A percentile compares a stretch with the other conserved stretches of the same genome.
phyloP scores from a whole-genome alignment of 345 rosid genomes.

The Arabidopsis arenosa region DNA sequence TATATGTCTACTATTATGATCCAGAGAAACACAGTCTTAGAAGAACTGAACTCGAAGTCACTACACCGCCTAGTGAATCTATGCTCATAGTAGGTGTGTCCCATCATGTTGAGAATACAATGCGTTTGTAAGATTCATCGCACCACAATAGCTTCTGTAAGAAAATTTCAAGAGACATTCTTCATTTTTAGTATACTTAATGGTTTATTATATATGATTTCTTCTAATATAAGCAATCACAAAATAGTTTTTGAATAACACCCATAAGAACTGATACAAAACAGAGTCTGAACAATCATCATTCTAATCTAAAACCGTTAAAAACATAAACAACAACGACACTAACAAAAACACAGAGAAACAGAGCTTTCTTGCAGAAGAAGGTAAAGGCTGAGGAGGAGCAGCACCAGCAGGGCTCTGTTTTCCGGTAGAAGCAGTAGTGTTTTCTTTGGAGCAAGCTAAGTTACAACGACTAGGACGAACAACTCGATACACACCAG shows the following conservation, averaged over 20 bases:
- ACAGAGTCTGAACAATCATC: constrained; percentile 29
- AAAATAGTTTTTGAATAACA: constrained; percentile 5
- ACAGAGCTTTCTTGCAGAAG: constrained; percentile 50
- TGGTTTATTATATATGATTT: background rate
- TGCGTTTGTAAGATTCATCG: too few species aligned
- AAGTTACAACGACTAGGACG: constrained; percentile 87
- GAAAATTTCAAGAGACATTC: too few species aligned
- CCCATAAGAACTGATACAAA: constrained; percentile 15
- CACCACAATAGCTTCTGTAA: too few species aligned
- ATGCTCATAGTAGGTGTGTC: background rate
- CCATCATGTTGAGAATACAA: too few species aligned
- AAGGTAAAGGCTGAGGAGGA: constrained; percentile 44
- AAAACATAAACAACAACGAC: constrained; percentile 18
- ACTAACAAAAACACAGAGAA: constrained; percentile 32
- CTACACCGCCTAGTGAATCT: background rate
- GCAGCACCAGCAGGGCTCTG: constrained; percentile 52
- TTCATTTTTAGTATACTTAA: too few species aligned
- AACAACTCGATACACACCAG: constrained; percentile 83
- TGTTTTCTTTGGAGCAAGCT: constrained; percentile 77
- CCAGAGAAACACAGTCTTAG: background rate
- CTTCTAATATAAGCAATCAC: constrained; percentile 1
- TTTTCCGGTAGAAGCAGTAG: constrained; percentile 45
- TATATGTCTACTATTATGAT: background rate
- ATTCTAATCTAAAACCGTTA: constrained; percentile 7
- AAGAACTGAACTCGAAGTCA: background rate